phyloP scores from a whole-genome alignment of 202 grass and related monocot species.

The Cymbopogon flexuosus region DNA sequence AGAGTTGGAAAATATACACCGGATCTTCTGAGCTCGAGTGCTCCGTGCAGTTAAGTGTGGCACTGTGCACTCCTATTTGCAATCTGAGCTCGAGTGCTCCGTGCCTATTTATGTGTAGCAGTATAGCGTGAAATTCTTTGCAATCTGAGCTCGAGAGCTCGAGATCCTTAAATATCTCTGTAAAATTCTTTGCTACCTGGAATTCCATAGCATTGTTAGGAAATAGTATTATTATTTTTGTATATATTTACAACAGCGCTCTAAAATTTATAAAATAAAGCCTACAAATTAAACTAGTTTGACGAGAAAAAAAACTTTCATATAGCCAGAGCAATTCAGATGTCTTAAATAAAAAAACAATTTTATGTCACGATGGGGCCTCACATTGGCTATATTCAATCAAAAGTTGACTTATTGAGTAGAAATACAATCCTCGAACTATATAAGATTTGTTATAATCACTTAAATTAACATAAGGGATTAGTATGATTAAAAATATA shows the following conservation, averaged over 20 bases:
- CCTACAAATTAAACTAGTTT: not conserved
- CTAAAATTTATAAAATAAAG: not conserved
- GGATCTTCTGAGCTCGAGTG: slow-evolving; percentile 15
- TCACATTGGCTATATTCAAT: not conserved
- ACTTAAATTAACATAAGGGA: not conserved
- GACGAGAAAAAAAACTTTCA: not conserved
- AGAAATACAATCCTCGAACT: not conserved
- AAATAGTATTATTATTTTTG: too few relatives aligned
- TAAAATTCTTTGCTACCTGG: too few relatives aligned
- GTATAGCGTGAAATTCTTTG: too few relatives aligned
- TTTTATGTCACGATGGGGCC: too few relatives aligned
- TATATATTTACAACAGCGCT: not conserved
- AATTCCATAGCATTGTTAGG: too few relatives aligned
- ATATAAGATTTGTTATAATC: not conserved
- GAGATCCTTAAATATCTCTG: too few relatives aligned
- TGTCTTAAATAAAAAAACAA: too few relatives aligned
- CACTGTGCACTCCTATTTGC: too few relatives aligned
- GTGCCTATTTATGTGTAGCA: too few relatives aligned
- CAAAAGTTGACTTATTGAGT: not conserved
- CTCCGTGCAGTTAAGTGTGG: not conserved
- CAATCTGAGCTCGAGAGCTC: too few relatives aligned
- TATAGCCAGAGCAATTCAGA: not conserved
- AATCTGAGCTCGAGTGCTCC: too few relatives aligned
- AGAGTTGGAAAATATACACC: not conserved
- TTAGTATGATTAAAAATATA: not conserved